Base-by-base conservation (phyloP, 2,329 filamentous ascomycete species). In the Zasmidium cellare region DNA sequence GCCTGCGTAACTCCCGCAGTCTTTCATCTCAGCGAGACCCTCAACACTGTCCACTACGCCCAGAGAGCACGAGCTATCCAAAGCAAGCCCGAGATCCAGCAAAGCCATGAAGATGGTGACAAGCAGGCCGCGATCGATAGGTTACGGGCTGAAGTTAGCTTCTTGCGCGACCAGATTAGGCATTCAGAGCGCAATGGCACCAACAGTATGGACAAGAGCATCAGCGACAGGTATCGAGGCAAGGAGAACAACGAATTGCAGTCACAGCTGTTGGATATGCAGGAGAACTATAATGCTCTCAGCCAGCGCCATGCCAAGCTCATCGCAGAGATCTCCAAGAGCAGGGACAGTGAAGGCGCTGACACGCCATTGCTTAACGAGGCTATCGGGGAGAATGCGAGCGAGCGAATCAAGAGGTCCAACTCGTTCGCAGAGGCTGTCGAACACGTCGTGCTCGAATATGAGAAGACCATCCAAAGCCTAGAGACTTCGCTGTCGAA, bases 381-480 rank as follows among this genome's bases (percentile, higher is more conserved):
- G 53, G 82, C 85, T 12, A 79, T 87, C 16, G 90, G 87, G 55
- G 91, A 93, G 71, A 90, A 81, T 65, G 91, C 92, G 0, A 88
- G 92, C 22, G 92, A 97, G 72, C 85, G 94, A 53, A 78, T 97
- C 63, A 96, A 97, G 72, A 87, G 94, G 44, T 99, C 96, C 18
- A 96, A 96, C 72, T 96, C 91, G 0, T 97, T 99, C 71, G 92
- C 93, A 1, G 89, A 96, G 72, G 93, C 93, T 24, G 93, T 99
- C 19, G 94, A 99, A 70, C 90, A 96, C 70, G 91, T 99, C 20
- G 91, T 99, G 2, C 79, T 97, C 50, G 94, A 99, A 75, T 99
- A 99, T 72, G 96, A 99, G 74, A 97, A 96, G 81, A 99, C 96
- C 0, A 99, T 99, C 51, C 92, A 97, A 73, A 89, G 86, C 53